phyloP scores from a whole-genome alignment of 768 basidiomycete species.

The Leucocoprinus birnbaumii region DNA sequence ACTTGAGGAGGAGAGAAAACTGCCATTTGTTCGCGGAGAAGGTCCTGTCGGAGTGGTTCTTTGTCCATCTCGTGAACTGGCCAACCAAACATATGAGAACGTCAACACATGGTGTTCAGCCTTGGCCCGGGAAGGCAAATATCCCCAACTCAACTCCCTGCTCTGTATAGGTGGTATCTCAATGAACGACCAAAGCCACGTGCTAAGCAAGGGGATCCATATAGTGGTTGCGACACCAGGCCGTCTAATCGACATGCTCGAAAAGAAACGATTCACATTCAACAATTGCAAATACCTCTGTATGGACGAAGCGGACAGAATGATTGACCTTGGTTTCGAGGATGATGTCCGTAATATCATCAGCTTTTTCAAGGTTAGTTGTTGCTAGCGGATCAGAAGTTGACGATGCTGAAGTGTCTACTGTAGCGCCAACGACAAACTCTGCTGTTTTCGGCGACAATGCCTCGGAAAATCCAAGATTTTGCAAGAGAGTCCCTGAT shows the following conservation, averaged over 20 bases:
- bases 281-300: constrained; percentile 94
- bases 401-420: background rate
- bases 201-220: constrained; percentile 87
- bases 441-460: constrained; percentile 95
- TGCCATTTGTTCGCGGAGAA: constrained; percentile 90
- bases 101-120: constrained; percentile 82
- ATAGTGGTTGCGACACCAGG: constrained; percentile 97
- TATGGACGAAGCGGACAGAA: constrained; percentile 99
- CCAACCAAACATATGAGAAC: constrained; percentile 96
- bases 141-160: constrained; percentile 84
- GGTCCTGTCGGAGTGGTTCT: constrained; percentile 96
- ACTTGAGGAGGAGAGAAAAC: constrained; percentile 87
- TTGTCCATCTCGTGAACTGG: constrained; percentile 96
- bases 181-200: constrained; percentile 96
- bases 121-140: constrained; percentile 73
- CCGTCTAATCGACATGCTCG: constrained; percentile 95
- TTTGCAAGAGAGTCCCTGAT: constrained; percentile 98
- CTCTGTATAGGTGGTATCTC: constrained; percentile 98
- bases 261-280: constrained; percentile 91
- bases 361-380: constrained; percentile 94
- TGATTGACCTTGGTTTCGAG: constrained; percentile 99
- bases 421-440: constrained; percentile 92
- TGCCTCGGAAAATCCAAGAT: constrained; percentile 98
- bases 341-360: constrained; percentile 99
- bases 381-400: background rate